Base-by-base conservation (phyloP, 2,329 filamentous ascomycete genomes). In the Microsporum canis region DNA sequence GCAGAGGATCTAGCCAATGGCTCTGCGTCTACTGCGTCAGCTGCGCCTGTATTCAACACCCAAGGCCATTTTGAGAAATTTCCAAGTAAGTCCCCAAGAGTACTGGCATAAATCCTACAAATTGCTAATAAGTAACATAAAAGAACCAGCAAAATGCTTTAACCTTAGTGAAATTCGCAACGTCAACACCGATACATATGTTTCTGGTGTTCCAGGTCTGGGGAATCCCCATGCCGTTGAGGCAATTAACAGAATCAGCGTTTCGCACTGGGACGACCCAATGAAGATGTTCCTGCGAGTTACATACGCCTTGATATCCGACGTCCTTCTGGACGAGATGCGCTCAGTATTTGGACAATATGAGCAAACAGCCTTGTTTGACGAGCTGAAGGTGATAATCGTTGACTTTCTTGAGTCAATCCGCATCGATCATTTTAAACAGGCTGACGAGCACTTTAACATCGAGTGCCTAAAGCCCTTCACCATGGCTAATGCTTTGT, bases 221-320 rank as follows among this genome's bases (percentile, higher is more conserved):
- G 80, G 84, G 0, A 80, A 84, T 0, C 79, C 82, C 0, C 80
- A 82, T 41, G 84, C 87, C 0, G 83, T 85, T 27, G 80, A 84
- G 33, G 76, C 77, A 0, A 75, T 88, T 14, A 84, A 82, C 53
- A 74, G 78, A 14, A 73, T 81, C n/a, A 80, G 81, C 0, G 80
- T 88, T 1, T 68, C 71, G 5, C 79, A 82, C 1, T 89, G 87
- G 87, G 68, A 77, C 1, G 67, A 67, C 0, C 84, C 84, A 0
- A 76, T 85, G 55, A 68, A 77, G 0, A 74, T 63, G 0, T 77
- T 78, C 33, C 63, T 78, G 0, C 47, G 56, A 0, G 64, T 66
- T 0, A 71, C 71, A 0, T 68, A 73, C 57, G 58, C 60, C 2
- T 64, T 72, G 6, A 71, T 76, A 1, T 61, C 68, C 29, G 59